Evolutionary conservation across 2,329 filamentous ascomycete species (phyloP).

Genomic region (Aureobasidium sp.): DNA sequence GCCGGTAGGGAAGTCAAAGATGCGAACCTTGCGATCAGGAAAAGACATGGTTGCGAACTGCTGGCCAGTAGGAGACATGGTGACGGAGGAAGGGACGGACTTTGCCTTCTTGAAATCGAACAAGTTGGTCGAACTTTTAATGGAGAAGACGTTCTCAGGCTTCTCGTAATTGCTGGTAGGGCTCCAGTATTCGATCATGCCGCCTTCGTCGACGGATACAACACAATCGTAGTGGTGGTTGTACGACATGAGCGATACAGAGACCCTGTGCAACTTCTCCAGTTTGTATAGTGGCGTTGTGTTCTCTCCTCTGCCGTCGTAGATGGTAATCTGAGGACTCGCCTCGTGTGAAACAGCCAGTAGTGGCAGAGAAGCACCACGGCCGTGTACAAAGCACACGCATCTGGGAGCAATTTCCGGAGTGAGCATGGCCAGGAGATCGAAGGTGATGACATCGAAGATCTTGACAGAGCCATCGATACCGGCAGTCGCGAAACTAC

Average conservation of each 20-base stretch:
- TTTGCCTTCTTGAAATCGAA: constrained; percentile 97
- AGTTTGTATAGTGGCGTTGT: constrained; percentile 68
- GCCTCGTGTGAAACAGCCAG: constrained; percentile 73
- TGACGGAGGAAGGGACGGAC: constrained; percentile 70
- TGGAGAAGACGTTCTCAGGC: constrained; percentile 80
- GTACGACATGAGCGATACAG: constrained; percentile 79
- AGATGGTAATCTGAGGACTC: constrained; percentile 68
- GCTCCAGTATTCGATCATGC: constrained; percentile 96
- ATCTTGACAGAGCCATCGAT: constrained; percentile 71
- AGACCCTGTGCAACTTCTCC: constrained; percentile 67
- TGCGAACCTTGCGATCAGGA: constrained; percentile 82
- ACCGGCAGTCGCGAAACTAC: constrained; percentile 87
- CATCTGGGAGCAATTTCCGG: constrained; percentile 66
- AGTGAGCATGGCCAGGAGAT: constrained; percentile 77
- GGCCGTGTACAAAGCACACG: constrained; percentile 85
- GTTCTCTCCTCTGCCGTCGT: constrained; percentile 81
- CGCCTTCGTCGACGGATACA: constrained; percentile 75
- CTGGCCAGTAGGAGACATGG: constrained; percentile 75
- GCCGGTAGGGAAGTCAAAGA: constrained; percentile 86
- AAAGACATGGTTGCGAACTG: constrained; percentile 86
- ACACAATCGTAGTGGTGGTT: constrained; percentile 87
- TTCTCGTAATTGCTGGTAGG: constrained; percentile 77
- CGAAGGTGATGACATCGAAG: constrained; percentile 56
- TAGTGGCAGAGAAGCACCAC: constrained; percentile 78
- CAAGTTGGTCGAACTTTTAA: constrained; percentile 87